These are phyloP conservation scores for Botrytis fabae DNA, from an alignment of 2,329 filamentous ascomycete genomes.

Conservation along the genomic window DNA sequence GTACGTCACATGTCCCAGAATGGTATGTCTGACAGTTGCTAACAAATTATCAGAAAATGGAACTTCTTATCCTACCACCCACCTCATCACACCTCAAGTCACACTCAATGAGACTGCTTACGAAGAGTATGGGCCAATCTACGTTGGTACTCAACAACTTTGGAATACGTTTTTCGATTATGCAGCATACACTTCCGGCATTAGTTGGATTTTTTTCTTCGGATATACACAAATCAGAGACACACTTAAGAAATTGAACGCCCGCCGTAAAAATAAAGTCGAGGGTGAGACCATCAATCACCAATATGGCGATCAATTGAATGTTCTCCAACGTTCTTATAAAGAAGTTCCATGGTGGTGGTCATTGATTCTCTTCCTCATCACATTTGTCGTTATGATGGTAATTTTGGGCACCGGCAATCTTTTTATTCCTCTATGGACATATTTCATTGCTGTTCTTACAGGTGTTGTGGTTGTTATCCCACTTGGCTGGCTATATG, in stretches of 20 bases:
- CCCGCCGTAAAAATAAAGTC: conserved; percentile 41
- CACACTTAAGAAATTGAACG: conserved; percentile 48
- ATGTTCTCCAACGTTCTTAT: conserved; percentile 57
- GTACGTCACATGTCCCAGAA: conserved; percentile 32
- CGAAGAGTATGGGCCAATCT: conserved; percentile 53
- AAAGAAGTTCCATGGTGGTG: conserved; percentile 60
- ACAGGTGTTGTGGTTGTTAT: conserved; percentile 57
- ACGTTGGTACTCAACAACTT: conserved; percentile 57
- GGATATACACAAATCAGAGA: conserved; percentile 51
- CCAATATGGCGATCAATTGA: conserved; percentile 59
- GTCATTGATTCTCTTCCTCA: conserved; percentile 53
- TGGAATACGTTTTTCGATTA: conserved; percentile 64
- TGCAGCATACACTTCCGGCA: conserved; percentile 57
- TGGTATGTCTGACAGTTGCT: neutral
- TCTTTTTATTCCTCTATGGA: conserved; percentile 61
- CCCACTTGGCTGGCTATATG: conserved; percentile 60
- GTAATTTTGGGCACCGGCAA: conserved; percentile 52
- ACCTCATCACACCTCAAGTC: conserved; percentile 42
- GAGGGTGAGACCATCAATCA: conserved; percentile 48
- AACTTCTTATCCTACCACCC: conserved; percentile 41
- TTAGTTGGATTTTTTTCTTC: conserved; percentile 60
- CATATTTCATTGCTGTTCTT: conserved; percentile 56
- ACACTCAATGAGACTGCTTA: conserved; percentile 46
- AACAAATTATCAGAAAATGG: conserved; percentile 35
- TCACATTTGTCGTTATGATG: conserved; percentile 52